phyloP scores from a whole-genome alignment of 2,329 filamentous ascomycete species.

The Cercospora sp. region DNA sequence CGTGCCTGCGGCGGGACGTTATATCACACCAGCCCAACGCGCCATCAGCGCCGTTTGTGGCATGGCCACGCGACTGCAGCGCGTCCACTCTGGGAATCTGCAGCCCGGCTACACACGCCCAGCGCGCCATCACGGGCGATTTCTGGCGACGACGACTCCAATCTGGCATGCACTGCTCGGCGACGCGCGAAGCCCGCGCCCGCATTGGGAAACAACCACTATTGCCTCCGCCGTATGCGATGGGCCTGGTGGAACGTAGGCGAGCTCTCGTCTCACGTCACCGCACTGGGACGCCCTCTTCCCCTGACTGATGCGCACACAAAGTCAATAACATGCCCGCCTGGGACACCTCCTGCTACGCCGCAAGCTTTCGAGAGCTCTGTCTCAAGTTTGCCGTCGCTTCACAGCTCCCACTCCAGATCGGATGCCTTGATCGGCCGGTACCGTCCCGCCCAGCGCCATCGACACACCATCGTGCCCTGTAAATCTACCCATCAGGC shows the following conservation, averaged over 20 bases:
- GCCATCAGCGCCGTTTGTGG: conserved; percentile 1
- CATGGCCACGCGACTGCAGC: not conserved
- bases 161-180: not conserved
- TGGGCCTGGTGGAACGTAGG: not conserved
- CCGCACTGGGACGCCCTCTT: not conserved
- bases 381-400: not conserved
- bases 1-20: conserved; percentile 7
- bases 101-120: not conserved
- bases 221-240: not conserved
- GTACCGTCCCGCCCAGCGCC: not conserved
- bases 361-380: not conserved
- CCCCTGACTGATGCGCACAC: not conserved
- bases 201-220: not conserved
- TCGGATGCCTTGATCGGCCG: not conserved
- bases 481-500: not conserved
- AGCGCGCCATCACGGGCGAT: not conserved
- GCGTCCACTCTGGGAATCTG: not conserved
- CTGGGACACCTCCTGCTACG: not conserved
- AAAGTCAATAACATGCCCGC: not conserved
- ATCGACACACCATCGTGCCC: not conserved
- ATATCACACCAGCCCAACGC: not conserved
- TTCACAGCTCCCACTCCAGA: not conserved
- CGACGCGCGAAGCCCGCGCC: not conserved
- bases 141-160: not conserved
- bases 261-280: not conserved